Evolutionary conservation across 1,139 yeast species (phyloP).

Genomic region (Blastobotrys apis): DNA sequence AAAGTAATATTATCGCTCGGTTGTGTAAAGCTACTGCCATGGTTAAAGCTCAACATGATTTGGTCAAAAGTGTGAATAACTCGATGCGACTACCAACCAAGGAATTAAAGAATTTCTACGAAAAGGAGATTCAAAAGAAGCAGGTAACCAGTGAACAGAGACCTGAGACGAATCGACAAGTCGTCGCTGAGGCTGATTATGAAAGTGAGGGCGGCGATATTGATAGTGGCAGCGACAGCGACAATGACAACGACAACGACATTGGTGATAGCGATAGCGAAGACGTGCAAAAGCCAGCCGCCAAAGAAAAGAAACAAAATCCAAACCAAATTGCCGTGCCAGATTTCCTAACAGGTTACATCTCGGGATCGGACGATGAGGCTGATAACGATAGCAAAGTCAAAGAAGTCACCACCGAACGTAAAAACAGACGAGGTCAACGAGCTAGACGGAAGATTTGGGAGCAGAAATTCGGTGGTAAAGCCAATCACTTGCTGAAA

Average conservation of each 20-base stretch:
- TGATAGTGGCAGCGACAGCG: constrained; percentile 28
- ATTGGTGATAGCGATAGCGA: constrained; percentile 18
- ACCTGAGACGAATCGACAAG: constrained; percentile 40
- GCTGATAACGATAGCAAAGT: constrained; percentile 58
- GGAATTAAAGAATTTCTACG: constrained; percentile 18
- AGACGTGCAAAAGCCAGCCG: constrained; percentile 1
- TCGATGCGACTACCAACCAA: constrained; percentile 49
- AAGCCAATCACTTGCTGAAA: constrained; percentile 77
- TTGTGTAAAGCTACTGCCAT: constrained; percentile 56
- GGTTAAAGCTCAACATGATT: constrained; percentile 44
- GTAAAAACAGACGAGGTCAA: constrained; percentile 94
- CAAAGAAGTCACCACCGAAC: constrained; percentile 46
- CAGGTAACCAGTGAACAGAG: constrained; percentile 27
- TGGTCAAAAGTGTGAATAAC: constrained; percentile 56
- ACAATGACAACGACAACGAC: constrained; percentile 18
- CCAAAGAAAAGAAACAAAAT: constrained; percentile 18
- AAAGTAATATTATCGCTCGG: constrained; percentile 43
- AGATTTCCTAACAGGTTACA: constrained; percentile 68
- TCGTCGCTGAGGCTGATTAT: constrained; percentile 22
- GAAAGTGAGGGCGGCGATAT: constrained; percentile 24
- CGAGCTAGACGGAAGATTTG: constrained; percentile 94
- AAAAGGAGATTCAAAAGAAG: too few relatives aligned
- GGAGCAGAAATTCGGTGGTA: constrained; percentile 82
- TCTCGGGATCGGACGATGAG: constrained; percentile 68
- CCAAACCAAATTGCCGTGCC: constrained; percentile 49